Conservation (phyloP, 805 yeast species). For the Candida caryicola region DNA sequence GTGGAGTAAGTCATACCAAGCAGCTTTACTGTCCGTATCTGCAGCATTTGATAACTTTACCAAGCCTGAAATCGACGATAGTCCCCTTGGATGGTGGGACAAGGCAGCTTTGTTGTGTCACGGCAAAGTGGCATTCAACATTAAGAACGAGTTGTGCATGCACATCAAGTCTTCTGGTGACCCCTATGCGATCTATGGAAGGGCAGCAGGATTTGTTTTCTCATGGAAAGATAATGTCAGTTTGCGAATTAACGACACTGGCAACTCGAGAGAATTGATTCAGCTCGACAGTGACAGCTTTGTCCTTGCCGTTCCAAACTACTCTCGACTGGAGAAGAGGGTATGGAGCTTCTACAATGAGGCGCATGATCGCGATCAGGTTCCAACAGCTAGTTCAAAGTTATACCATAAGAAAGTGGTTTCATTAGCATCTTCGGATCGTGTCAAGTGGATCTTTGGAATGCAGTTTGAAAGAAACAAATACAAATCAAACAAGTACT, state of each 20-base stretch:
- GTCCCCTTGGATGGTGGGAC: constrained; percentile 49
- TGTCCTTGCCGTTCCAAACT: constrained; percentile 54
- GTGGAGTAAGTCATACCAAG: constrained; percentile 64
- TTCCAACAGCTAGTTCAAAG: constrained; percentile 24
- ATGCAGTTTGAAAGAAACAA: constrained; percentile 66
- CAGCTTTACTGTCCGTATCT: constrained; percentile 53
- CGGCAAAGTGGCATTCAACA: constrained; percentile 48
- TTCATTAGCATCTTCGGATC: constrained; percentile 56
- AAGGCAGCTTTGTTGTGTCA: constrained; percentile 55
- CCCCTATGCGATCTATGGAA: constrained; percentile 58
- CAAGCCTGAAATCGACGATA: constrained; percentile 44
- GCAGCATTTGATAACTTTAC: constrained; percentile 43
- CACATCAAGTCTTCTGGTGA: constrained; percentile 60
- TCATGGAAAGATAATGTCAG: constrained; percentile 58
- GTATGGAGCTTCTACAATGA: constrained; percentile 39
- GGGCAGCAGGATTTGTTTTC: constrained; percentile 61
- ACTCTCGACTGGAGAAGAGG: constrained; percentile 32
- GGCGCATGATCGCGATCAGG: constrained; percentile 13
- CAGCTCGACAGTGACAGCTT: constrained; percentile 55
- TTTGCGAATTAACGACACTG: constrained; percentile 50
- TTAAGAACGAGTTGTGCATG: constrained; percentile 53
- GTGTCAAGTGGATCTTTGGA: constrained; percentile 77
- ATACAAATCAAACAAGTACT: constrained; percentile 25
- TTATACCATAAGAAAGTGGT: constrained; percentile 44
- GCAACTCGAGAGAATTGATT: constrained; percentile 48